These are phyloP conservation scores for Pichia sporocuriosa DNA, from an alignment of 805 yeast species.

Conservation along the genomic window DNA sequence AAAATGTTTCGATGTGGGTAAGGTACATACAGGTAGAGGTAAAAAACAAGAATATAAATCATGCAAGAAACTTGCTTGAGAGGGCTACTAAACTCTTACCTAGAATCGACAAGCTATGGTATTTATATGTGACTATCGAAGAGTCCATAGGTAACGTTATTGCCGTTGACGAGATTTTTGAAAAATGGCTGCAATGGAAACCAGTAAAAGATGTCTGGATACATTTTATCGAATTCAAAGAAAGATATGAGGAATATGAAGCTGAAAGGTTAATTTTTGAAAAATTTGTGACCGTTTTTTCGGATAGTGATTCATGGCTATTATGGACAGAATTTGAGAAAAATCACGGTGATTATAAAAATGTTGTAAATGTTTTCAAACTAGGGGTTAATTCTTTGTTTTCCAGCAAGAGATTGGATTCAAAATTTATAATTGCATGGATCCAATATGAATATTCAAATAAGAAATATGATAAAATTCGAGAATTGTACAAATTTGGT, in stretches of 20 bases:
- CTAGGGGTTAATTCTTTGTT: constrained; percentile 52
- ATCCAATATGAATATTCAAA: constrained; percentile 63
- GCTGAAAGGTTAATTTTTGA: constrained; percentile 55
- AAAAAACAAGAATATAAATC: constrained; percentile 65
- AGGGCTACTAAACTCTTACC: constrained; percentile 73
- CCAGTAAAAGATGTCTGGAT: constrained; percentile 66
- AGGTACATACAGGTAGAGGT: constrained; percentile 77
- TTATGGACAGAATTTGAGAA: constrained; percentile 72
- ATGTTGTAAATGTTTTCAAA: constrained; percentile 60
- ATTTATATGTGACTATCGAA: constrained; percentile 71
- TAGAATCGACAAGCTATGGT: constrained; percentile 81
- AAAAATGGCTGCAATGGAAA: constrained; percentile 76
- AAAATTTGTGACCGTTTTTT: constrained; percentile 47
- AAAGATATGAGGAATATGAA: constrained; percentile 44
- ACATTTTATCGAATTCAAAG: constrained; percentile 67
- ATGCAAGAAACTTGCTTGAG: constrained; percentile 80
- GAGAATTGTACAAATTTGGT: constrained; percentile 49
- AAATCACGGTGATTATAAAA: constrained; percentile 37
- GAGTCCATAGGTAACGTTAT: constrained; percentile 62
- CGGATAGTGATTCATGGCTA: constrained; percentile 56
- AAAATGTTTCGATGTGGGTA: constrained; percentile 76
- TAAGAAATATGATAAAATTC: constrained; percentile 56
- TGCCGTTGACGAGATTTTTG: constrained; percentile 60
- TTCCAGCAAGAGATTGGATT: constrained; percentile 27
- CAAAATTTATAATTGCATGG: constrained; percentile 44